Percentiles rank a stretch among this genome's conserved stretches.
These are phyloP conservation scores for Breviolum minutum DNA, from an alignment of 73 alveolate species.

Conservation along the genomic window DNA sequence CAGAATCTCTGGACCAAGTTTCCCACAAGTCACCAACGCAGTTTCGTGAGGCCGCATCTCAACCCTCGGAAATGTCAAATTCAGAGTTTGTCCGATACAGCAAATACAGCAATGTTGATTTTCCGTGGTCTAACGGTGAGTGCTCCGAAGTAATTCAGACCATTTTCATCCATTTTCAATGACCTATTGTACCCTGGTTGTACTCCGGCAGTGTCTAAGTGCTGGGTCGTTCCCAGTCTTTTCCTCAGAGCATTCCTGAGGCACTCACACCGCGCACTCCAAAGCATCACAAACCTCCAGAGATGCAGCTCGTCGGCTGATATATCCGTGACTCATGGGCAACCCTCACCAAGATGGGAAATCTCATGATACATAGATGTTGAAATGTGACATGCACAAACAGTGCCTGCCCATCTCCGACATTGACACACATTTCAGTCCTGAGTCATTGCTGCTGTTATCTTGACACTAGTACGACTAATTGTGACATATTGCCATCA, in stretches of 20 bases:
- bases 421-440: slow-evolving; percentile 25
- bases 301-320: not conserved
- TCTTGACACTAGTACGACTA: no score
- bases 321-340: not conserved
- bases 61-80: not conserved
- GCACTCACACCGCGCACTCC: slow-evolving; percentile 59
- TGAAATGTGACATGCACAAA: not conserved
- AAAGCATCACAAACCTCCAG: slow-evolving; percentile 71
- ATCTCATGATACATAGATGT: no score
- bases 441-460: not conserved
- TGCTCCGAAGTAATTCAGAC: not conserved
- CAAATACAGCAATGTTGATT: no score
- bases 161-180: not conserved
- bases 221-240: not conserved
- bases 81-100: no score
- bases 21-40: slow-evolving; percentile 49
- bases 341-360: no score
- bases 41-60: slow-evolving; percentile 86
- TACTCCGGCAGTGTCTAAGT: no score
- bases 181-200: no score
- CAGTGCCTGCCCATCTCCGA: slow-evolving; percentile 81
- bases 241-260: not conserved
- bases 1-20: not conserved
- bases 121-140: not conserved
- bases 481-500: no score